Conservation (phyloP, 768 basidiomycete species). For the Suillus plorans region DNA sequence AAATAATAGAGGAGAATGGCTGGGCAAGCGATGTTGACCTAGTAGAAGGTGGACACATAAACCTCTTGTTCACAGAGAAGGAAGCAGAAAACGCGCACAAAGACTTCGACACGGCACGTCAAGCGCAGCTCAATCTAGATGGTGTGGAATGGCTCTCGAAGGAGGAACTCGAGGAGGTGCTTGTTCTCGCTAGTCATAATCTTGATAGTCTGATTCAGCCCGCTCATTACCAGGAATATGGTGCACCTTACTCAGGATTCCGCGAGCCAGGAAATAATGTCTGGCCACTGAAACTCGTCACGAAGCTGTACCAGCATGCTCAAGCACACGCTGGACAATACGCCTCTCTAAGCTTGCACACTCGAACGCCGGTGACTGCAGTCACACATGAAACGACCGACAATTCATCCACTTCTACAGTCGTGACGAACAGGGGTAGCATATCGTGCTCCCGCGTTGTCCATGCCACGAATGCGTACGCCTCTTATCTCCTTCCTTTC, state of each 20-base stretch:
- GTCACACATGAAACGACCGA: constrained; percentile 21
- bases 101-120: constrained; percentile 54
- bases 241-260: constrained; percentile 50
- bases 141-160: constrained; percentile 46
- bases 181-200: constrained; percentile 9
- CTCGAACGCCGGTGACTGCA: constrained; percentile 66
- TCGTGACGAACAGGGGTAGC: constrained; percentile 66
- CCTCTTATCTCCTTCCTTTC: constrained; percentile 73
- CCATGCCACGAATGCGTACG: constrained; percentile 87
- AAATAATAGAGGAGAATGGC: constrained; percentile 44
- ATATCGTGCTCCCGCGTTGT: constrained; percentile 64
- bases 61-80: constrained; percentile 46
- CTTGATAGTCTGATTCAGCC: neutral
- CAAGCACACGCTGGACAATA: constrained; percentile 21
- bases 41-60: constrained; percentile 53
- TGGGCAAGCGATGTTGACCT: constrained; percentile 59
- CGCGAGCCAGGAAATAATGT: constrained; percentile 59
- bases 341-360: constrained; percentile 59
- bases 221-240: constrained; percentile 22
- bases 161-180: constrained; percentile 49
- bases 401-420: constrained; percentile 20
- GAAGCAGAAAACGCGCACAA: constrained; percentile 38
- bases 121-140: constrained; percentile 49
- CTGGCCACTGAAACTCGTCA: constrained; percentile 83
- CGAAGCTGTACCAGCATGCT: constrained; percentile 54